Percentiles rank a stretch among this genome's conserved stretches.
These are phyloP conservation scores for Neoascochyta sp. DNA, from an alignment of 2,329 filamentous ascomycete genomes.

Conservation along the genomic window DNA sequence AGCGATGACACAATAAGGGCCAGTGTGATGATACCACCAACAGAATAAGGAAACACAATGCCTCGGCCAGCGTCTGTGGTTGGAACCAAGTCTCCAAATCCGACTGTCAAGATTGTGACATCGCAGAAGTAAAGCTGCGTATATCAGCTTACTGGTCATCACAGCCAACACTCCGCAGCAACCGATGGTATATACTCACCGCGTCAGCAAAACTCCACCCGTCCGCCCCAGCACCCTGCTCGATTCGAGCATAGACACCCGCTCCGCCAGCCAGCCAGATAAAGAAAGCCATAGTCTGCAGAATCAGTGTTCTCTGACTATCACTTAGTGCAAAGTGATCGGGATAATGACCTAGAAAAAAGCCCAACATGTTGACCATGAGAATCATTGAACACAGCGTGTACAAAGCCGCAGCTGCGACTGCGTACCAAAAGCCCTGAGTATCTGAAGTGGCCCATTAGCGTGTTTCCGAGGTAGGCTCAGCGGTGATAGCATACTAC, in stretches of 20 bases:
- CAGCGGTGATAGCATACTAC: background rate
- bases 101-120: constrained; percentile 42
- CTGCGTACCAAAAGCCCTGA: constrained; percentile 82
- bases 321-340: constrained; percentile 75
- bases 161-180: too few relatives aligned
- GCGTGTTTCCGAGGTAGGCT: too few relatives aligned
- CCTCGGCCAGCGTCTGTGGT: constrained; percentile 58
- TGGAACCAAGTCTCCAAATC: constrained; percentile 54
- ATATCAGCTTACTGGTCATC: background rate
- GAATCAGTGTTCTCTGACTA: constrained; percentile 80
- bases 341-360: constrained; percentile 68
- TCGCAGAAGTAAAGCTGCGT: constrained; percentile 43
- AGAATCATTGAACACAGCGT: constrained; percentile 74
- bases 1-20: constrained; percentile 81
- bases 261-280: constrained; percentile 76
- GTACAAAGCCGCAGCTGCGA: constrained; percentile 76
- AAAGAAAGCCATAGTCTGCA: constrained; percentile 85
- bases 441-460: too few relatives aligned
- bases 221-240: constrained; percentile 43
- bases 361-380: constrained; percentile 74
- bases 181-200: too few relatives aligned
- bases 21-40: constrained; percentile 78
- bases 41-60: constrained; percentile 76
- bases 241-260: constrained; percentile 67
- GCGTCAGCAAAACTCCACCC: constrained; percentile 73